Percentiles rank a stretch among this genome's conserved stretches.
Evolutionary conservation across 2,329 filamentous ascomycete genomes (phyloP).

Genomic region (Fusarium napiforme): DNA sequence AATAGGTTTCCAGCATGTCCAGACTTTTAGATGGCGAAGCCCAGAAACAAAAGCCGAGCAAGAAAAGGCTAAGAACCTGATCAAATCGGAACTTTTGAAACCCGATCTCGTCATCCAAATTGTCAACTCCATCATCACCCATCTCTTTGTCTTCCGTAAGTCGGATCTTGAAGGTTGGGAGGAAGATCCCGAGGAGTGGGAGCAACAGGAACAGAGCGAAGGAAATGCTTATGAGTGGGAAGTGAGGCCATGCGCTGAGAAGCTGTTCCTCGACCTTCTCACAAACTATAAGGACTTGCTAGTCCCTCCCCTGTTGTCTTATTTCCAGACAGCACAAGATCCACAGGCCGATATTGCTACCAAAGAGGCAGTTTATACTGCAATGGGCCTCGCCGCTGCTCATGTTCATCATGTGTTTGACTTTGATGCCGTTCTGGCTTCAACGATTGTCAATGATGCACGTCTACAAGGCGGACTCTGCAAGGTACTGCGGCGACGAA

Average conservation of each 20-base stretch:
- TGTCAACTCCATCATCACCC: constrained; percentile 85
- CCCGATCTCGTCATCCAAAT: constrained; percentile 81
- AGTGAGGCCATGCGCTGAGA: constrained; percentile 91
- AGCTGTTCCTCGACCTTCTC: constrained; percentile 90
- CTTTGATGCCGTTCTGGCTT: constrained; percentile 82
- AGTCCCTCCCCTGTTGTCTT: constrained; percentile 79
- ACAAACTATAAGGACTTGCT: constrained; percentile 88
- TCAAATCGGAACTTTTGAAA: constrained; percentile 81
- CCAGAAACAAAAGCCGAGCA: constrained; percentile 81
- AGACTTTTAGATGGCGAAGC: constrained; percentile 86
- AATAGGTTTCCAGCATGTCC: constrained; percentile 83
- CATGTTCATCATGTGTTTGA: constrained; percentile 80
- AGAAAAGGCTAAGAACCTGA: constrained; percentile 71
- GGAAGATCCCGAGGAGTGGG: constrained; percentile 95
- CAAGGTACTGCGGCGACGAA: constrained; percentile 86
- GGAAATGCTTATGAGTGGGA: constrained; percentile 92
- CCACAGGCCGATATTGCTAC: constrained; percentile 75
- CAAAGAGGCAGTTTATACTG: constrained; percentile 95
- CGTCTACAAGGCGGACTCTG: constrained; percentile 71
- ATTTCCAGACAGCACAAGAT: constrained; percentile 82
- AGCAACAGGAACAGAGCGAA: constrained; percentile 85
- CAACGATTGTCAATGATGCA: constrained; percentile 81
- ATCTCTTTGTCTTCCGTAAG: constrained; percentile 87
- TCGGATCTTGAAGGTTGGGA: constrained; percentile 92
- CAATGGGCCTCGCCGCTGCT: constrained; percentile 85